Evolutionary conservation across 2,329 filamentous ascomycete species (phyloP).

Genomic region (Ascochyta pisi): DNA sequence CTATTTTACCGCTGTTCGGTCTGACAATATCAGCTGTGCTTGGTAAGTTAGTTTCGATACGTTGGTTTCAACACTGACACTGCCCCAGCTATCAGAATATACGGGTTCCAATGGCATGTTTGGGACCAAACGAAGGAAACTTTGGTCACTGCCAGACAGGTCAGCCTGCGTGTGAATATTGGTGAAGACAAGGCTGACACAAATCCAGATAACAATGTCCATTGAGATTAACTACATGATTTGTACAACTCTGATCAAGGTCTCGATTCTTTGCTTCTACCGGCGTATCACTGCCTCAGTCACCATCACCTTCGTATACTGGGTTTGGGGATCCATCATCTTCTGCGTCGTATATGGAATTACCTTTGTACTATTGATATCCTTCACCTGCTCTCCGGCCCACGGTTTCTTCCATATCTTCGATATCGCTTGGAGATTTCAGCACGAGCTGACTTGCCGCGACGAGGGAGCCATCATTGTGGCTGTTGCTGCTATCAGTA

Average conservation of each 20-base stretch:
- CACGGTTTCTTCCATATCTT: constrained; percentile 52
- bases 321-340: constrained; percentile 47
- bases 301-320: constrained; percentile 46
- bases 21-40: constrained; percentile 37
- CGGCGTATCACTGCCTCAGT: constrained; percentile 50
- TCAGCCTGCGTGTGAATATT: constrained; percentile 5
- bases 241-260: constrained; percentile 39
- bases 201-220: constrained; percentile 33
- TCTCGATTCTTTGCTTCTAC: constrained; percentile 52
- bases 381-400: constrained; percentile 49
- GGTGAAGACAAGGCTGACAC: constrained; percentile 8
- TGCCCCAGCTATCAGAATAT: constrained; percentile 31
- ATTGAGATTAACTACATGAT: constrained; percentile 44
- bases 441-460: constrained; percentile 44
- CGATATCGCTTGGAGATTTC: constrained; percentile 40
- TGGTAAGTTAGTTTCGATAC: constrained; percentile 22
- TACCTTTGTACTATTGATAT: constrained; percentile 45
- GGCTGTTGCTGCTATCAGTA: constrained; percentile 48
- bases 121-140: constrained; percentile 42
- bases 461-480: constrained; percentile 51
- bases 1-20: constrained; percentile 50
- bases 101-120: constrained; percentile 43
- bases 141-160: constrained; percentile 32
- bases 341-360: constrained; percentile 51
- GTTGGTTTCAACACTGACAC: constrained; percentile 11